Percentiles rank a stretch among this genome's conserved stretches.
Conservation (phyloP, 352 stramenopile species). For the Phytopythium vexans region DNA sequence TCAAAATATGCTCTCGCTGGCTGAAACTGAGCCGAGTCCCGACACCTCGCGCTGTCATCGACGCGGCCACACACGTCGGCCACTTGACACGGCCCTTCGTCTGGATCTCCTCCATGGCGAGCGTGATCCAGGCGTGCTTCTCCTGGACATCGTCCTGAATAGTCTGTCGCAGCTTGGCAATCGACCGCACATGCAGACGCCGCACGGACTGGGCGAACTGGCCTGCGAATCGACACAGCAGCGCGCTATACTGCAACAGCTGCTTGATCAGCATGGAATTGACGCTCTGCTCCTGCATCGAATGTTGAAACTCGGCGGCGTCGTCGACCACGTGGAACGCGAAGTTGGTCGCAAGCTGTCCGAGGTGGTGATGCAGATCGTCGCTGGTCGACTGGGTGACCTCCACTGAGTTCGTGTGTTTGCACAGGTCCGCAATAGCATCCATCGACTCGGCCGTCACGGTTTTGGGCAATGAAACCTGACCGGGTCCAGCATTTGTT, state of each 20-base stretch:
- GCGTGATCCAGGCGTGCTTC: constrained; percentile 31
- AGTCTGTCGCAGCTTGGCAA: constrained; percentile 13
- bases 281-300: constrained; percentile 25
- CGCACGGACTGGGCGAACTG: constrained; percentile 18
- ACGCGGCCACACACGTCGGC: constrained; percentile 6
- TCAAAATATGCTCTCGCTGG: constrained; percentile 13
- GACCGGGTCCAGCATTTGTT: constrained; percentile 6
- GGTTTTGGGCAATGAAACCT: constrained; percentile 18
- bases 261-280: constrained; percentile 16
- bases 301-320: constrained; percentile 9
- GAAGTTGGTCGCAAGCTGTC: constrained; percentile 29
- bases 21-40: constrained; percentile 5
- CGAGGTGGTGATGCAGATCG: constrained; percentile 30
- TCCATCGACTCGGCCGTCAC: constrained; percentile 23
- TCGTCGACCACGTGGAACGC: constrained; percentile 24
- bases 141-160: constrained; percentile 24
- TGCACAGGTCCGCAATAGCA: constrained; percentile 18
- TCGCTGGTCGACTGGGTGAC: constrained; percentile 22
- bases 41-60: not conserved
- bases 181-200: constrained; percentile 21
- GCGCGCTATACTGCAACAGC: constrained; percentile 23
- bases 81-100: constrained; percentile 11
- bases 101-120: constrained; percentile 19
- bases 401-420: constrained; percentile 9
- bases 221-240: constrained; percentile 34